Conservation (phyloP, 2,329 filamentous ascomycete species). For the Rhynchosporium secalis region DNA sequence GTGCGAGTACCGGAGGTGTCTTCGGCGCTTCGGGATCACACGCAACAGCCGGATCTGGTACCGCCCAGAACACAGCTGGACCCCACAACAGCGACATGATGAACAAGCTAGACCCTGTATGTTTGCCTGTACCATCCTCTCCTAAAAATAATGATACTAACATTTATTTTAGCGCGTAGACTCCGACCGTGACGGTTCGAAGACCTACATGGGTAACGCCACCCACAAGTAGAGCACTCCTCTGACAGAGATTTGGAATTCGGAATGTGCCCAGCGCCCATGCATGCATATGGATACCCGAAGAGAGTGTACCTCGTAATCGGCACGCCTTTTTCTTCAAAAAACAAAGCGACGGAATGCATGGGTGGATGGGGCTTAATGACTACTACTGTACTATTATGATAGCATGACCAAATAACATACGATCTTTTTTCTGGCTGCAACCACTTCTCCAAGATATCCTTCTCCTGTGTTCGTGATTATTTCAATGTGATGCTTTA, state of each 20-base stretch:
- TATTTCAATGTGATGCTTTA: too few relatives aligned
- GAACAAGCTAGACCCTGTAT: constrained; percentile 48
- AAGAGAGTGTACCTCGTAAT: constrained; percentile 18
- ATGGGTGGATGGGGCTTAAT: neutral
- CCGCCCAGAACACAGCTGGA: constrained; percentile 49
- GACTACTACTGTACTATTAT: neutral
- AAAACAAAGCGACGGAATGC: neutral
- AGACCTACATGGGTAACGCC: constrained; percentile 56
- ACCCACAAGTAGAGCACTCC: constrained; percentile 39
- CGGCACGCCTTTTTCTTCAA: constrained; percentile 17
- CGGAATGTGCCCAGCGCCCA: neutral
- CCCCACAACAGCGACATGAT: constrained; percentile 53
- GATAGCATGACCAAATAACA: neutral
- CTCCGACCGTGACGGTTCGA: constrained; percentile 54
- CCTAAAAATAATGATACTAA: constrained; percentile 4
- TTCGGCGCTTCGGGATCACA: constrained; percentile 39
- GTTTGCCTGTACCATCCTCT: neutral
- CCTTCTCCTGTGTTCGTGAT: too few relatives aligned
- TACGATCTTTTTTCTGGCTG: neutral
- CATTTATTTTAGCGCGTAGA: constrained; percentile 47
- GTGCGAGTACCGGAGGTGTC: constrained; percentile 30
- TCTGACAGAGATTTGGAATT: neutral
- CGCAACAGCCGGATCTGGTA: constrained; percentile 37
- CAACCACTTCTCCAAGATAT: too few relatives aligned
- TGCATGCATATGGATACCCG: constrained; percentile 14